phyloP scores from a whole-genome alignment of 129 eudicot genomes.

The Arctium lappa region DNA sequence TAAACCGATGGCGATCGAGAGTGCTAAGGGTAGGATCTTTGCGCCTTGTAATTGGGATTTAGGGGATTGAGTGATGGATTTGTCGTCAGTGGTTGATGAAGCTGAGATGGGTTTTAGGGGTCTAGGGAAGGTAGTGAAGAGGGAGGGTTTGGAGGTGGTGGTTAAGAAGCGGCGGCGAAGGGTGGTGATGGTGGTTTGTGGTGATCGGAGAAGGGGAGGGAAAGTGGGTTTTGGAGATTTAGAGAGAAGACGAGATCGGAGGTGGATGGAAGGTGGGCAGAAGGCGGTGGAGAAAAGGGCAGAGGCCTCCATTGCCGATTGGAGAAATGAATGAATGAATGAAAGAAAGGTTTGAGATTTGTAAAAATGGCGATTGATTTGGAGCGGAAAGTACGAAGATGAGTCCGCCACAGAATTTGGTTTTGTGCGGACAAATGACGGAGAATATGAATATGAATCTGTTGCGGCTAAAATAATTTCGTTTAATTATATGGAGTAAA shows the following conservation, averaged over 20 bases:
- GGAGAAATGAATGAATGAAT: background rate
- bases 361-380: conserved; percentile 23
- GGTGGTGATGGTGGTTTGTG: conserved; percentile 15
- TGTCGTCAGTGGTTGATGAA: conserved; percentile 17
- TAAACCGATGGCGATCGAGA: conserved; percentile 57
- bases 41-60: conserved; percentile 44
- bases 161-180: conserved; percentile 10
- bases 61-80: conserved; percentile 21
- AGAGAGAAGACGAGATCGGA: conserved; percentile 37
- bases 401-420: conserved; percentile 20
- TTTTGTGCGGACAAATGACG: background rate
- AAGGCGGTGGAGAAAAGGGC: conserved; percentile 38
- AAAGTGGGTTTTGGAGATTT: conserved; percentile 22
- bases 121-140: conserved; percentile 21
- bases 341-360: background rate
- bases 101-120: conserved; percentile 32
- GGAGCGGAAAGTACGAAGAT: conserved; percentile 17
- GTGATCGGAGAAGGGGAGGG: conserved; percentile 17
- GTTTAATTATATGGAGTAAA: too few species aligned
- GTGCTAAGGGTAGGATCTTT: conserved; percentile 45
- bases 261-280: conserved; percentile 33
- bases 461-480: background rate
- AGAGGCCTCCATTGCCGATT: conserved; percentile 49
- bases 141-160: conserved; percentile 29
- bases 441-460: background rate